These are phyloP conservation scores for Pleurotus djamor DNA, from an alignment of 768 basidiomycete genomes.

Conservation along the genomic window DNA sequence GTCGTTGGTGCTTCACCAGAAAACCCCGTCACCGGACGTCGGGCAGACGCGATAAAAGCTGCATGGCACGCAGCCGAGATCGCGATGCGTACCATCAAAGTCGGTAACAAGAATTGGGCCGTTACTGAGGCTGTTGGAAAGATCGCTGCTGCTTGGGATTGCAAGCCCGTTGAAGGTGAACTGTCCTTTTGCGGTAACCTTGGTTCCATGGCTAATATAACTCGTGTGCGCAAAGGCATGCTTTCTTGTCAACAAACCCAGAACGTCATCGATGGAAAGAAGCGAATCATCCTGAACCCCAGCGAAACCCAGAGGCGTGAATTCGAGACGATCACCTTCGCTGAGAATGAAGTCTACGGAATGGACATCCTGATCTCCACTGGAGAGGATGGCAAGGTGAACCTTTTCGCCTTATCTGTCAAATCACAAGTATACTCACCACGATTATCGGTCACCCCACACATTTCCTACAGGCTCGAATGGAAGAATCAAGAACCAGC, in stretches of 20 bases:
- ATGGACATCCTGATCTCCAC: conserved; percentile 90
- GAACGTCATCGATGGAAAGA: conserved; percentile 95
- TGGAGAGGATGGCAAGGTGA: conserved; percentile 87
- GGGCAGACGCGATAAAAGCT: conserved; percentile 91
- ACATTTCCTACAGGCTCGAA: conserved; percentile 59
- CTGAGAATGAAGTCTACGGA: conserved; percentile 93
- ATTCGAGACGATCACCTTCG: conserved; percentile 82
- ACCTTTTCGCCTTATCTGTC: conserved; percentile 11
- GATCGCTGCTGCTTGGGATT: conserved; percentile 69
- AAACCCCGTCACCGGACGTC: conserved; percentile 78
- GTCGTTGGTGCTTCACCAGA: conserved; percentile 77
- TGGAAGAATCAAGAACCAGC: conserved; percentile 87
- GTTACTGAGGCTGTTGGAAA: conserved; percentile 86
- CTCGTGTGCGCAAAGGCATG: conserved; percentile 60
- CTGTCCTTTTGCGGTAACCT: conserved; percentile 5
- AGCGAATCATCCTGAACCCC: conserved; percentile 91
- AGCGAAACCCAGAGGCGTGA: conserved; percentile 81
- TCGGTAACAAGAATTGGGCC: conserved; percentile 93
- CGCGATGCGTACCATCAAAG: conserved; percentile 88
- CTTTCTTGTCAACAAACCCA: conserved; percentile 94
- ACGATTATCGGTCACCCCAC: no score
- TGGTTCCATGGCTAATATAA: background rate
- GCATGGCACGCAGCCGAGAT: conserved; percentile 92
- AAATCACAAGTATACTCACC: no score
- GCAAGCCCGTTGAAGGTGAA: conserved; percentile 93